Base-by-base conservation (phyloP, 768 basidiomycete species). In the Xanthoconium purpureum region DNA sequence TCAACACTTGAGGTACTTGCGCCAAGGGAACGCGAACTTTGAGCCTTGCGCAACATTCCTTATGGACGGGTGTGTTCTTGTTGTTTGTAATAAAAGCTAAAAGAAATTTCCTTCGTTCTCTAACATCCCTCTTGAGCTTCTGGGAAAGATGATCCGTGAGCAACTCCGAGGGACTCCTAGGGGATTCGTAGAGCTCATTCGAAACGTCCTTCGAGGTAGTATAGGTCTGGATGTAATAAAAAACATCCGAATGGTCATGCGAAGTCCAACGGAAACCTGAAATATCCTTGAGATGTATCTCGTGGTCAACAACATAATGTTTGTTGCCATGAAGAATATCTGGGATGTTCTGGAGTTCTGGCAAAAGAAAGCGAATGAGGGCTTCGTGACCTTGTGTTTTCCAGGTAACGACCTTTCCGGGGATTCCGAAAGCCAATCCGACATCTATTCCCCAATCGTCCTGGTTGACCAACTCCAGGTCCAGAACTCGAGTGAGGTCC, bases 231-330 rank as follows among this genome's bases (percentile, higher is more conserved):
- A 63, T 7, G 6, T 62, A 63, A 6, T 3, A 3, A 3, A 55
- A 3, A 7, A 4, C 13, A 1, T 49, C 5, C 1, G 37, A 36
- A 2, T n/a, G n/a, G 2, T 29, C 28, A 0, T 24, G 24, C 4
- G 44, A 45, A 0, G 39, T 29, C 46, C 52, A 62, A 0, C 32
- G 3, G 11, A 63, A 57, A 0, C 54, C 60, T 3, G 56, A 13
- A 0, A 63, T 2, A 3, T 59, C 57, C 11, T 59, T 54, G 1
- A 62, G 18, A 24, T 54, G 55, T 52, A 62, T 59, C 2, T 46
- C 35, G 3, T 48, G 3, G 4, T 62, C 24, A 0, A 53, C 3
- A 13, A 28, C 20, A n/a, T 37, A 54, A 0, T 0, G 12, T 5
- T 46, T 29, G 2, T 28, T 36, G 0, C 0, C 6, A 7, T 6